These are phyloP conservation scores for Polygonum maritimum DNA, from an alignment of 148 eudicot species.

Conservation along the genomic window DNA sequence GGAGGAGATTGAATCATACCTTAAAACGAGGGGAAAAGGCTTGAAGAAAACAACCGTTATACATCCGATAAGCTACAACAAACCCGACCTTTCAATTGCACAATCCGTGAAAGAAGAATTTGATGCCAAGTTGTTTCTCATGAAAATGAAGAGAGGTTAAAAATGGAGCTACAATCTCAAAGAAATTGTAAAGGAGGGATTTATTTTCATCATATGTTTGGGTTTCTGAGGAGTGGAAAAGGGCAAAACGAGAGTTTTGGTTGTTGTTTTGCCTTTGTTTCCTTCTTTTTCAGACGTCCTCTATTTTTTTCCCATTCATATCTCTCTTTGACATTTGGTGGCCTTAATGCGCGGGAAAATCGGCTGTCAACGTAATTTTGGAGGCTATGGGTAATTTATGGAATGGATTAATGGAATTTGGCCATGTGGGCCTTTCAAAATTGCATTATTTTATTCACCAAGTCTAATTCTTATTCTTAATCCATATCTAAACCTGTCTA, in stretches of 20 bases:
- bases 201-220: neutral
- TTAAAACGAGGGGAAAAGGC: neutral
- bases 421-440: neutral
- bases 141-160: neutral
- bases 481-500: neutral
- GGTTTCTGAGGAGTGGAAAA: conserved; percentile 1
- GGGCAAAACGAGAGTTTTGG: neutral
- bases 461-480: neutral
- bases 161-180: neutral
- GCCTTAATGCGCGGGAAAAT: conserved; percentile 7
- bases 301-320: neutral
- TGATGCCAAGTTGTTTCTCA: neutral
- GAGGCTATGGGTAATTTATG: neutral
- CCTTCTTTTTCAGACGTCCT: neutral
- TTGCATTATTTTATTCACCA: neutral
- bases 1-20: neutral
- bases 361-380: neutral
- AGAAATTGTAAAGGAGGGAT: neutral
- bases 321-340: conserved; percentile 2
- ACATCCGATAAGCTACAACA: neutral
- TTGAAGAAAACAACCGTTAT: neutral
- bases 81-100: neutral
- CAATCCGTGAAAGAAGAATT: neutral
- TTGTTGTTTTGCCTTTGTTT: conserved; percentile 1
- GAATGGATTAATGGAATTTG: neutral